These are phyloP conservation scores for Funneliformis geosporum DNA, from an alignment of 192 early-diverging fungal species.

Conservation along the genomic window DNA sequence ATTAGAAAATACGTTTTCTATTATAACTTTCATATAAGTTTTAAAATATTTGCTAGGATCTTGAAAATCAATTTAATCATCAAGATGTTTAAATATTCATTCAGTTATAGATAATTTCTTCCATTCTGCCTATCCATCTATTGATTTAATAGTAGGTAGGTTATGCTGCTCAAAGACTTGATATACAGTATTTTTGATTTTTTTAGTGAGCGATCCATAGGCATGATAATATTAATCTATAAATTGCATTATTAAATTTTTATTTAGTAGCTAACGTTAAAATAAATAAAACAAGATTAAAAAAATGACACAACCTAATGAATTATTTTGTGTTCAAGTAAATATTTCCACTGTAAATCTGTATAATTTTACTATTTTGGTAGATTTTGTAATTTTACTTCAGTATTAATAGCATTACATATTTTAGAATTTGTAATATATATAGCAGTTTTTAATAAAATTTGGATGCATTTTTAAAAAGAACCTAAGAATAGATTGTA, in stretches of 20 bases:
- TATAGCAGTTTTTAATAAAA: background rate
- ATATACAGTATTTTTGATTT: too few relatives aligned
- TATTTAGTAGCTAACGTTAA: too few relatives aligned
- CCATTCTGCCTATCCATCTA: background rate
- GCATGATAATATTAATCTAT: too few relatives aligned
- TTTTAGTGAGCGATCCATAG: too few relatives aligned
- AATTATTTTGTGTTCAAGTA: background rate
- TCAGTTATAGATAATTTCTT: background rate
- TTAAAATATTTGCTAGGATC: background rate
- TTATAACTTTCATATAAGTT: too few relatives aligned
- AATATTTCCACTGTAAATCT: background rate
- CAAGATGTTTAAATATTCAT: background rate
- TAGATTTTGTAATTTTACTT: background rate
- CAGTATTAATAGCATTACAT: background rate
- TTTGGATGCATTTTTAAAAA: background rate
- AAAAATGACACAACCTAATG: conserved; percentile 39
- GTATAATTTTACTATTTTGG: background rate
- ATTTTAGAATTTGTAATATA: background rate
- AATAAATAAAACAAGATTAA: too few relatives aligned
- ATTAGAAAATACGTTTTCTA: too few relatives aligned
- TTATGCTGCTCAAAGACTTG: background rate
- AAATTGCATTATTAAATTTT: too few relatives aligned
- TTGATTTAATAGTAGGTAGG: background rate
- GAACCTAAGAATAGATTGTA: too few relatives aligned
- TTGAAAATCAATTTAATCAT: background rate